phyloP scores from a whole-genome alignment of 768 basidiomycete genomes.

The Phanerodontia chrysosporium region DNA sequence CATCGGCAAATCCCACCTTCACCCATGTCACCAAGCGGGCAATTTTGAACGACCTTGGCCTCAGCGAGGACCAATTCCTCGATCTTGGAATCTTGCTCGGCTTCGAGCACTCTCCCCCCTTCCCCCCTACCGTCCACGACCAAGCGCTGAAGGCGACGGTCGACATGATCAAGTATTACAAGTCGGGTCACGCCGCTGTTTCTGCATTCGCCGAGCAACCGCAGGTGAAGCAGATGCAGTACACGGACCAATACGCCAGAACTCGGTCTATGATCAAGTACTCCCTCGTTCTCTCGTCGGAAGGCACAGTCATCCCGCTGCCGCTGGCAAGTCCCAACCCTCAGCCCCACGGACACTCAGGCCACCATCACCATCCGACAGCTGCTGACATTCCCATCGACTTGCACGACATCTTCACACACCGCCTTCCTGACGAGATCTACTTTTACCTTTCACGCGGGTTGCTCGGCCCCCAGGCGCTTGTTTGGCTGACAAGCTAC shows the following conservation, averaged over 20 bases:
- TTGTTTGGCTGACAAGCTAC: constrained; percentile 92
- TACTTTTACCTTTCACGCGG: constrained; percentile 96
- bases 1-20: constrained; percentile 64
- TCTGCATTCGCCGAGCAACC: constrained; percentile 76
- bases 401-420: constrained; percentile 91
- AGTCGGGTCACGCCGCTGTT: constrained; percentile 80
- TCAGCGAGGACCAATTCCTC: constrained; percentile 89
- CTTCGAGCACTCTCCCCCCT: constrained; percentile 74
- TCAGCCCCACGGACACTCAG: constrained; percentile 36
- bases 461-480: constrained; percentile 79
- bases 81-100: constrained; percentile 92
- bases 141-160: constrained; percentile 80
- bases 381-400: constrained; percentile 87
- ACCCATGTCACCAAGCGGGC: constrained; percentile 78
- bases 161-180: constrained; percentile 91
- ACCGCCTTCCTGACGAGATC: constrained; percentile 91
- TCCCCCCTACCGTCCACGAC: constrained; percentile 80
- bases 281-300: constrained; percentile 84
- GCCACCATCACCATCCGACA: constrained; percentile 68
- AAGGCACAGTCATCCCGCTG: constrained; percentile 77
- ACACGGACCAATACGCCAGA: constrained; percentile 83
- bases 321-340: constrained; percentile 62
- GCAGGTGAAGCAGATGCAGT: constrained; percentile 73
- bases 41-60: constrained; percentile 59
- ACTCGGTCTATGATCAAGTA: constrained; percentile 91